Percentiles rank a stretch among this genome's conserved stretches.
Conservation (phyloP, 1,284 basidiomycete genomes). For the Puccinia polysora region DNA sequence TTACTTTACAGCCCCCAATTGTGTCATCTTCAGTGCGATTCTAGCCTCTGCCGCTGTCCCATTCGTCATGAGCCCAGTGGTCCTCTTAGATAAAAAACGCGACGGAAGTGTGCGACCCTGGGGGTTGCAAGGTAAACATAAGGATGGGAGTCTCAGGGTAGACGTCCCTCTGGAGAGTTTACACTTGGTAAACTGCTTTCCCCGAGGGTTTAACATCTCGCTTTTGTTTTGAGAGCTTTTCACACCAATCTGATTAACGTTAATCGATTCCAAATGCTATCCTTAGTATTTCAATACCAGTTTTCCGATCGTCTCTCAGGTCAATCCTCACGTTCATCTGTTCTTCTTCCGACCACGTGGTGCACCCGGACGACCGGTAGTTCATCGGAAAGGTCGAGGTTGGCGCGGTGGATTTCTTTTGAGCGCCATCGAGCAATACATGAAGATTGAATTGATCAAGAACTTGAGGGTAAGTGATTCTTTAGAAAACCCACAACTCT, state of each 20-base stretch:
- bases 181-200: conserved; percentile 76
- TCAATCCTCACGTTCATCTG: conserved; percentile 95
- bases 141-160: conserved; percentile 78
- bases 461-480: conserved; percentile 69
- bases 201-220: too few species aligned
- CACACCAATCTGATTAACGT: too few species aligned
- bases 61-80: conserved; percentile 66
- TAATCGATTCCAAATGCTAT: too few species aligned
- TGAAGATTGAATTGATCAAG: conserved; percentile 89
- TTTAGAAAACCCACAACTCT: background rate
- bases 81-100: conserved; percentile 75
- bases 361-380: conserved; percentile 86
- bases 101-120: conserved; percentile 73
- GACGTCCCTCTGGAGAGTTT: conserved; percentile 90
- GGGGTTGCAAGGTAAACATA: conserved; percentile 51
- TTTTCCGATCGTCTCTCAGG: conserved; percentile 89
- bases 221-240: too few species aligned
- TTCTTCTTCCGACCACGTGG: conserved; percentile 95
- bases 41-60: conserved; percentile 79
- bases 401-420: conserved; percentile 95
- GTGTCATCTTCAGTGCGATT: conserved; percentile 62
- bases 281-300: conserved; percentile 63
- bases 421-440: conserved; percentile 74
- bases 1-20: conserved; percentile 89
- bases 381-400: conserved; percentile 85